A percentile compares a stretch with the other conserved stretches of the same genome.
Conservation (phyloP, 164 flowering plant species). For the Buxus sempervirens region DNA sequence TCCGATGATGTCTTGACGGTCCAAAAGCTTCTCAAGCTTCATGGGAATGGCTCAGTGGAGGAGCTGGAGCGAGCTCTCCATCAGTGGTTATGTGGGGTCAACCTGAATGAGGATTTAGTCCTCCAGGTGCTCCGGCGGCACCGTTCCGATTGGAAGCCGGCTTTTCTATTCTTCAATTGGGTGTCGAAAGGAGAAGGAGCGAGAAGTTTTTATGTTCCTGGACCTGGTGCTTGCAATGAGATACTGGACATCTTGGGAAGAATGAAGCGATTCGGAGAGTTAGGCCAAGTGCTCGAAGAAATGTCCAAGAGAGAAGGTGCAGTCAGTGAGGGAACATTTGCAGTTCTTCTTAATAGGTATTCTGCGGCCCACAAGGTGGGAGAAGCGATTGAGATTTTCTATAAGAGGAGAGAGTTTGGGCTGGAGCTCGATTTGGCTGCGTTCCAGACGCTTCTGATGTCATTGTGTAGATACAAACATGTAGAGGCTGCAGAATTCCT, state of each 20-base stretch:
- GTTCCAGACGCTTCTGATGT: slow-evolving; percentile 66
- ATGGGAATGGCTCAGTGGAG: slow-evolving; percentile 27
- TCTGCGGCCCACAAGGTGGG: slow-evolving; percentile 71
- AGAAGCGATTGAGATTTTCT: slow-evolving; percentile 52
- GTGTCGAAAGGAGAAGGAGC: slow-evolving; percentile 22
- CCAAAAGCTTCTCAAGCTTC: slow-evolving; percentile 45
- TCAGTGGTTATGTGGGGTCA: slow-evolving; percentile 16
- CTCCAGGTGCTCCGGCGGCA: slow-evolving; percentile 60
- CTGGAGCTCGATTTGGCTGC: slow-evolving; percentile 50
- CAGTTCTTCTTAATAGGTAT: slow-evolving; percentile 53
- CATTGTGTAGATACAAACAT: slow-evolving; percentile 78
- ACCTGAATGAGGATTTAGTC: slow-evolving; percentile 49
- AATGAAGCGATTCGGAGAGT: slow-evolving; percentile 50
- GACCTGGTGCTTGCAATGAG: slow-evolving; percentile 45
- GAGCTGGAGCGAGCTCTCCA: slow-evolving; percentile 44
- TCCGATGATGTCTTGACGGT: slow-evolving; percentile 30
- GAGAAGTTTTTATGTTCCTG: slow-evolving; percentile 28
- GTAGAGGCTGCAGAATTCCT: slow-evolving; percentile 77
- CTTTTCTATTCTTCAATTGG: slow-evolving; percentile 69
- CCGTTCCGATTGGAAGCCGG: slow-evolving; percentile 69
- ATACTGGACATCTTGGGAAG: slow-evolving; percentile 73
- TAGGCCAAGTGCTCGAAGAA: slow-evolving; percentile 67
- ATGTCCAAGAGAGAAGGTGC: slow-evolving; percentile 51
- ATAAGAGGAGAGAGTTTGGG: slow-evolving; percentile 55
- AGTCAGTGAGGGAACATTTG: slow-evolving; percentile 51